Conservation (phyloP, 257 asterid genomes). For the Plectranthus barbatus region DNA sequence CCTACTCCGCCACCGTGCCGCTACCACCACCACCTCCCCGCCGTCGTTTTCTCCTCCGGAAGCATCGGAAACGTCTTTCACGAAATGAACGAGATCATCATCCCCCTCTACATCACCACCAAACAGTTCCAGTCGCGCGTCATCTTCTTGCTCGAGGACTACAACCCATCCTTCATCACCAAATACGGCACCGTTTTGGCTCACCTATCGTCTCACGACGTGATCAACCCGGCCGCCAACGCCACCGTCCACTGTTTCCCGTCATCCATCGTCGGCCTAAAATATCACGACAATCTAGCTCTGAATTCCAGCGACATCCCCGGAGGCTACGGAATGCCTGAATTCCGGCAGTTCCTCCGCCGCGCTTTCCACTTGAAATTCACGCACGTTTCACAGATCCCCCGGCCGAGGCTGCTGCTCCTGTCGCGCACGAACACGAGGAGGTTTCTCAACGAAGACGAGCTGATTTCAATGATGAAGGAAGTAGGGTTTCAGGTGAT, state of each 20-base stretch:
- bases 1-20: constrained; percentile 30
- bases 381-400: constrained; percentile 30
- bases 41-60: constrained; percentile 76
- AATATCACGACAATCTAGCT: constrained; percentile 54
- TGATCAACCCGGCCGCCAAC: constrained; percentile 35
- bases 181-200: constrained; percentile 48
- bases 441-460: constrained; percentile 52
- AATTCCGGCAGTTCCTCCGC: constrained; percentile 33
- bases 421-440: constrained; percentile 57
- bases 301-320: constrained; percentile 29
- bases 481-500: constrained; percentile 60
- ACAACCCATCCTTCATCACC: constrained; percentile 36
- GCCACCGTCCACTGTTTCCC: constrained; percentile 67
- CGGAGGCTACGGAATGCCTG: constrained; percentile 18
- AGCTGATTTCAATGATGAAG: constrained; percentile 38
- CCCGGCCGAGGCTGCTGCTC: constrained; percentile 46
- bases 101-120: constrained; percentile 68
- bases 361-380: constrained; percentile 23
- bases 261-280: constrained; percentile 59
- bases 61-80: constrained; percentile 82
- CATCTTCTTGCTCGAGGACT: constrained; percentile 43
- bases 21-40: constrained; percentile 45
- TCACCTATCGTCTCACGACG: constrained; percentile 30
- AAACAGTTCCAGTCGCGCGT: constrained; percentile 40
- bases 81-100: constrained; percentile 65